These are phyloP conservation scores for Parascedosporium putredinis DNA, from an alignment of 2,329 filamentous ascomycete genomes.

Conservation along the genomic window DNA sequence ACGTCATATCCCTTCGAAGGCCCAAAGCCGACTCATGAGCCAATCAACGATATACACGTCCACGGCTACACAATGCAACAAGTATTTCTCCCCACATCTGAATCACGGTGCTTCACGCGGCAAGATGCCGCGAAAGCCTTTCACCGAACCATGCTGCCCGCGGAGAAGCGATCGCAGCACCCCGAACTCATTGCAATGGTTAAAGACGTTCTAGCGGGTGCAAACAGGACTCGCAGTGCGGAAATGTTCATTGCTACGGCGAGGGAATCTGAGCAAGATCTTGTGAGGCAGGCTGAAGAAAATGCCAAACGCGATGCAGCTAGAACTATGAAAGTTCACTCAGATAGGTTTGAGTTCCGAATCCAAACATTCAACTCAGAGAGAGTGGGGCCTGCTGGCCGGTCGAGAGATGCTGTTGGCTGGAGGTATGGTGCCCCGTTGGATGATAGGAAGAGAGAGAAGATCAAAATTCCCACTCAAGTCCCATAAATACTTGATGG, in stretches of 20 bases:
- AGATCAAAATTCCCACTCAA: conserved; percentile 57
- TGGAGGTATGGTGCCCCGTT: conserved; percentile 55
- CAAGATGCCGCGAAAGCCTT: conserved; percentile 57
- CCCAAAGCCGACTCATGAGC: conserved; percentile 43
- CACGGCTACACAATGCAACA: conserved; percentile 52
- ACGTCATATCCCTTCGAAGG: conserved; percentile 40
- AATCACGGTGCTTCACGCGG: conserved; percentile 53
- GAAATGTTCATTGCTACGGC: conserved; percentile 30
- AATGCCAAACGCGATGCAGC: conserved; percentile 25
- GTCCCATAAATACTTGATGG: too few relatives aligned
- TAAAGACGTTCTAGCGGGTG: conserved; percentile 30
- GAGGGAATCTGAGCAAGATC: conserved; percentile 30
- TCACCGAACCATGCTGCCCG: conserved; percentile 46
- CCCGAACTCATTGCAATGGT: conserved; percentile 50
- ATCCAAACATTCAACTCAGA: conserved; percentile 50
- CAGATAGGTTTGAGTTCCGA: conserved; percentile 51
- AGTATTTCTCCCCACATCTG: conserved; percentile 53
- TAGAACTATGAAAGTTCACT: conserved; percentile 33
- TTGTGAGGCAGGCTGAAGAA: conserved; percentile 23
- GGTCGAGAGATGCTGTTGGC: conserved; percentile 40
- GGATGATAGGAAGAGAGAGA: conserved; percentile 51
- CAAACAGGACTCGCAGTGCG: conserved; percentile 25
- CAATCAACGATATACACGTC: conserved; percentile 55
- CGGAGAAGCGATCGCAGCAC: conserved; percentile 52
- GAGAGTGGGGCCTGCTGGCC: conserved; percentile 42